Base-by-base conservation (phyloP, 768 basidiomycete genomes). In the Lactarius hatsudake region DNA sequence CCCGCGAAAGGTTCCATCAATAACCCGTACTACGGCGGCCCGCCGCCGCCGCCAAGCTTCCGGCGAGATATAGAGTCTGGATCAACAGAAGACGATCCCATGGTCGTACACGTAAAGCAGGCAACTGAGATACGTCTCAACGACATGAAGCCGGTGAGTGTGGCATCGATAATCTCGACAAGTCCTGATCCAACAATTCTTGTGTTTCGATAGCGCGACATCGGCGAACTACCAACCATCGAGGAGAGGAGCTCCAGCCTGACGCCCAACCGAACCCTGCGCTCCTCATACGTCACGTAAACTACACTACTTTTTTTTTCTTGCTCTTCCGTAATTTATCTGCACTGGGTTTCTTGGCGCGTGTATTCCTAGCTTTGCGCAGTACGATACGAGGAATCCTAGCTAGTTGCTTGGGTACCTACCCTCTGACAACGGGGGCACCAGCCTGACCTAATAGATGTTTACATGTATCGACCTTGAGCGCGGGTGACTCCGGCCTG, bases 121-220 rank as follows among this genome's bases (percentile, higher is more conserved):
- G 61, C 65, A 28, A 66, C 65, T 10, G 65, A 66, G 43, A 45
- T 66, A 18, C 34, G 28, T n/a, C 53, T 62, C 6, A 34, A 58
- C 36, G 15, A 58, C 34, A 8, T 62, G 12, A 26, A 1, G 18
- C 7, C 9, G 17, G 64, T 61, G 32, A 38, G 64, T 28, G 36
- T 5, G 13, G 51, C 51, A 6, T 53, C 17, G 26, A 26, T 28
- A 26, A 7, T 48, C 12, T 38, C 36, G 36, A 38, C 36, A 38
- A 38, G 36, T 38, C 36, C 20, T 30, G 20, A 51, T 20, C 12
- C 42, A 9, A 64, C 13, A 2, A 53, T 4, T 8, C 4, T 34
- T 12, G n/a, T n/a, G 0, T 28, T 8, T 13, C 26, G 32, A 5
- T 18, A 64, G 58, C 36, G 9, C 18, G 58, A 59, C 13, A 15